Evolutionary conservation across 2,329 filamentous ascomycete genomes (phyloP), one percentile per base, ranked within the genome.

Genomic region (Ceratocystis harringtonii): DNA sequence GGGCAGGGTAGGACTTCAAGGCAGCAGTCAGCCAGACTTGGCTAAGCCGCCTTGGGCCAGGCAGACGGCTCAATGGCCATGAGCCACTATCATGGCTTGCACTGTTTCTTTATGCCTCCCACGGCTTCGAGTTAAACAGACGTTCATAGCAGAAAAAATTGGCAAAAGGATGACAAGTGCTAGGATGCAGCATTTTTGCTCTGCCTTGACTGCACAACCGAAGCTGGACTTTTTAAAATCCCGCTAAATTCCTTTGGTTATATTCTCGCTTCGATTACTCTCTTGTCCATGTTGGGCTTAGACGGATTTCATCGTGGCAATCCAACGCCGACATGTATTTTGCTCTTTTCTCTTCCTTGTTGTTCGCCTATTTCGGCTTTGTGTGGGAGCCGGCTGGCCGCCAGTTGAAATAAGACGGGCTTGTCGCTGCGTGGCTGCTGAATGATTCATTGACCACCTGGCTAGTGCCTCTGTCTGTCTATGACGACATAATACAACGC

Each of bases 251-350:
- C 17, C 45, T 50, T 50, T 50, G 45, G 22, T 5, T 22, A n/a
- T 25, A 28, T 58, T 58, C 52, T 15, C 28, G 15, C 7, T 58
- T 30, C 25, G 28, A 12, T 30, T 8, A 30, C 52, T 58, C 28
- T 32, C 17, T 30, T 32, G 52, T 30, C 52, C 28, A 58, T 6
- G 52, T 58, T 58, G 25, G 52, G 52, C 52, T 7, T 58, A 58
- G 52, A 58, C 52, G 52, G 28, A 58, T 58, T 58, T 58, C 28
- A 36, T 58, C 52, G 28, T 30, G 25, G 25, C 52, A 58, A 58
- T 58, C 52, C 28, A 58, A n/a, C 25, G 28, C 8, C 52, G 28
- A 32, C 52, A 52, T n/a, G 44, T 55, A 25, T 55, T 55, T 55
- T 25, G 28, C 15, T 50, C 8, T 22, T 50, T 50, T 58, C 15